Conservation (phyloP, 208 protist species). For the Crithidia bombi region DNA sequence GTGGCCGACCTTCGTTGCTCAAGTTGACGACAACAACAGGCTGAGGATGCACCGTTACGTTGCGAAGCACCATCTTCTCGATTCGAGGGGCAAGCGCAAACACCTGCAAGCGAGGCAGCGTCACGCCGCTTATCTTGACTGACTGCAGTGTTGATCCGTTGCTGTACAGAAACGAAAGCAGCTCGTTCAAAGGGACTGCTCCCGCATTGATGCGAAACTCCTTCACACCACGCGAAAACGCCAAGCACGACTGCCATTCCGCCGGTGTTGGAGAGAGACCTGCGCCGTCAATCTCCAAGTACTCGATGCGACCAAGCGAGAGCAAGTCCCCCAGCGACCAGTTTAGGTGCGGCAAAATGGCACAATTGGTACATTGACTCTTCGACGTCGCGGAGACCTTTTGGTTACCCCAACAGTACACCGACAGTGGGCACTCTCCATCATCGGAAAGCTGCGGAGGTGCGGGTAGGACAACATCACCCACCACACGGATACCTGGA, state of each 20-base stretch:
- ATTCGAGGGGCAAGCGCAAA: conserved; percentile 25
- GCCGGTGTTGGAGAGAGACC: conserved; percentile 13
- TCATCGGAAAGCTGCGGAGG: conserved; percentile 8
- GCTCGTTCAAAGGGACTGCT: conserved; percentile 25
- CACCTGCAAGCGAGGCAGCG: conserved; percentile 32
- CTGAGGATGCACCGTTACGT: conserved; percentile 26
- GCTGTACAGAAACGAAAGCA: conserved; percentile 29
- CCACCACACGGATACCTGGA: not conserved
- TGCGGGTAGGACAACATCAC: not conserved
- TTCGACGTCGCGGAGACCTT: conserved; percentile 14
- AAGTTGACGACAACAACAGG: conserved; percentile 8
- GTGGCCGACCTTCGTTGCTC: not conserved
- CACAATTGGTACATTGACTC: conserved; percentile 10
- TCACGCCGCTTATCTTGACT: conserved; percentile 23
- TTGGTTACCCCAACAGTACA: conserved; percentile 23
- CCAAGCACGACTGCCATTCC: conserved; percentile 25
- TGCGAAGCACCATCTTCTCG: conserved; percentile 30
- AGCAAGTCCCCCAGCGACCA: conserved; percentile 34
- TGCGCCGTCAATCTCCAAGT: conserved; percentile 25
- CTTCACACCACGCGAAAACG: conserved; percentile 7
- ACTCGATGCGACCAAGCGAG: conserved; percentile 26
- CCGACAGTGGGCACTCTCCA: conserved; percentile 14
- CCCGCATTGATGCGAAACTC: conserved; percentile 26
- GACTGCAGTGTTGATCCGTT: conserved; percentile 22
- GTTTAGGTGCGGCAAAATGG: conserved; percentile 9